Conservation (phyloP, 2,329 filamentous ascomycete genomes). For the Fusarium pseudonygamai region DNA sequence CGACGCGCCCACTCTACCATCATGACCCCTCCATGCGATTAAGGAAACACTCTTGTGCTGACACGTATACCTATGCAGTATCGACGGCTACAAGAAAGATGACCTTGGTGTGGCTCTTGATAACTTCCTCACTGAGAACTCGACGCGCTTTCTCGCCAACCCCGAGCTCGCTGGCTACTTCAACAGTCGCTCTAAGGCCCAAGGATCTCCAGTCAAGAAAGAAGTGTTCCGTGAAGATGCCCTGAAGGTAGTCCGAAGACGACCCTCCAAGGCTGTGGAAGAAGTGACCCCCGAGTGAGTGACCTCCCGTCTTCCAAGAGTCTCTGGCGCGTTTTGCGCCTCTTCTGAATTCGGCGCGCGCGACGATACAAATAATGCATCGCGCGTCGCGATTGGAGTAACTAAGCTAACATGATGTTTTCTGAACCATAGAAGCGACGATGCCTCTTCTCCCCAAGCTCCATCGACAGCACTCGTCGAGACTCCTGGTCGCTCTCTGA, state of each 20-base stretch:
- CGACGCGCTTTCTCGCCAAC: conserved; percentile 69
- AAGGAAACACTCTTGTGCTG: conserved; percentile 16
- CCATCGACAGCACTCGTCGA: conserved; percentile 58
- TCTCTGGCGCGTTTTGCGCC: conserved; percentile 17
- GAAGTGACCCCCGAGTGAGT: conserved; percentile 59
- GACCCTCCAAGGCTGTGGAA: conserved; percentile 56
- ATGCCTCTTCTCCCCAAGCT: conserved; percentile 41
- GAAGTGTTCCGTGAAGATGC: conserved; percentile 53
- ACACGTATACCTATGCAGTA: conserved; percentile 57
- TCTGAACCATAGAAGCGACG: conserved; percentile 41
- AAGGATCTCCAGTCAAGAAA: conserved; percentile 70
- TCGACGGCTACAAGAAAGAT: conserved; percentile 76
- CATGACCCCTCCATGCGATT: conserved; percentile 16
- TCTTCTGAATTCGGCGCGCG: conserved; percentile 15
- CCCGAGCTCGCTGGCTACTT: conserved; percentile 78
- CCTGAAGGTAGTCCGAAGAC: conserved; percentile 58
- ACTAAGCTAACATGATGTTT: conserved; percentile 25
- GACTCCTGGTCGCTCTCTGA: conserved; percentile 62
- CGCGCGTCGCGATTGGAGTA: not conserved
- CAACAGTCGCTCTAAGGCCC: conserved; percentile 68
- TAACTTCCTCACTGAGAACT: conserved; percentile 75
- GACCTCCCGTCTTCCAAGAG: not conserved
- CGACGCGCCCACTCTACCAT: conserved; percentile 29
- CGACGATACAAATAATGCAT: not conserved
- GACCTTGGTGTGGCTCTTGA: conserved; percentile 83